Evolutionary conservation across 257 asterid genomes (phyloP).

Genomic region (Solanum sparsipilum): DNA sequence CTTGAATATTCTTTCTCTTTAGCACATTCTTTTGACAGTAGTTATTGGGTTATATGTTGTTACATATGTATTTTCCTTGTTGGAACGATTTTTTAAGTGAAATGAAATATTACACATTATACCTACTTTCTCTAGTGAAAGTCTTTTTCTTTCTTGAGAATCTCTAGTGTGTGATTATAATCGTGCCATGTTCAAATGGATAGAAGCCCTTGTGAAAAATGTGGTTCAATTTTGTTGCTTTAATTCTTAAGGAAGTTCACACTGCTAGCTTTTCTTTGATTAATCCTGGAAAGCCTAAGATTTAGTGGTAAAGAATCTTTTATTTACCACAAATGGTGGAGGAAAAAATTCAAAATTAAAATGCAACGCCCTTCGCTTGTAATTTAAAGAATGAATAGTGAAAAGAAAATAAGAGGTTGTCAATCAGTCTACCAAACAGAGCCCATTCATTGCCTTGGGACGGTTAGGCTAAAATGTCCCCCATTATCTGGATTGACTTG

Average conservation of each 20-base stretch:
- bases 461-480: background rate
- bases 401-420: background rate
- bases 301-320: background rate
- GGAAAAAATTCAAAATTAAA: background rate
- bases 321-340: background rate
- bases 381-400: background rate
- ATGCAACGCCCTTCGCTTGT: background rate
- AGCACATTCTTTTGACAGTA: background rate
- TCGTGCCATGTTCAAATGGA: background rate
- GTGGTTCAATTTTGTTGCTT: background rate
- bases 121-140: background rate
- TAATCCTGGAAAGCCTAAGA: background rate
- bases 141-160: background rate
- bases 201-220: background rate
- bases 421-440: background rate
- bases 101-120: background rate
- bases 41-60: background rate
- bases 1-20: background rate
- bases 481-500: no score
- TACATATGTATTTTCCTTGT: background rate
- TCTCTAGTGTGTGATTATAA: background rate
- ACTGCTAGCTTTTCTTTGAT: background rate
- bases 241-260: background rate
- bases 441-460: background rate
- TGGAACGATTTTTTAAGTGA: background rate